A percentile compares a stretch with the other conserved stretches of the same genome.
These are phyloP conservation scores for Trametes maxima DNA, from an alignment of 768 basidiomycete genomes.

Conservation along the genomic window DNA sequence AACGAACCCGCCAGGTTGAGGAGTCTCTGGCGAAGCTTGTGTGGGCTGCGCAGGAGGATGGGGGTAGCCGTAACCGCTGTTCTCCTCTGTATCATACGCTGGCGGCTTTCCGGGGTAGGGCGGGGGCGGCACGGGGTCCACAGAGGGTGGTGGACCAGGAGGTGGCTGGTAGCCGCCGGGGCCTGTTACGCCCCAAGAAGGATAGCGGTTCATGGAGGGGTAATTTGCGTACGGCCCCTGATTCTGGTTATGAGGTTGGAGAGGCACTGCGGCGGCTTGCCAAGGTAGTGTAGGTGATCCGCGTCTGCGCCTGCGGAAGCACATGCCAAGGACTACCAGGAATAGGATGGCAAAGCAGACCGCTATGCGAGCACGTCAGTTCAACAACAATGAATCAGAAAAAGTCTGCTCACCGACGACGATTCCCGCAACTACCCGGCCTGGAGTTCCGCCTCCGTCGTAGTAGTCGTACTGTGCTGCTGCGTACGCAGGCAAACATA, in stretches of 20 bases:
- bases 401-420: constrained; percentile 9
- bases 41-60: neutral
- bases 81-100: constrained; percentile 12
- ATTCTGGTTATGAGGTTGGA: constrained; percentile 2
- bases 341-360: constrained; percentile 16
- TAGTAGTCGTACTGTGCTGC: constrained; percentile 11
- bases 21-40: neutral
- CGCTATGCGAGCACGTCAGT: neutral
- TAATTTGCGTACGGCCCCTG: constrained; percentile 5
- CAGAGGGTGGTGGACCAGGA: constrained; percentile 2
- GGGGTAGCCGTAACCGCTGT: constrained; percentile 16
- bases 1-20: constrained; percentile 13
- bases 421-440: constrained; percentile 15
- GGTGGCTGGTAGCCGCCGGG: constrained; percentile 8
- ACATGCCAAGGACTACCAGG: constrained; percentile 5
- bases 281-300: constrained; percentile 11
- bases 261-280: neutral
- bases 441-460: constrained; percentile 5
- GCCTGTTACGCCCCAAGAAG: neutral
- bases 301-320: constrained; percentile 16
- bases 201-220: neutral
- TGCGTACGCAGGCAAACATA: constrained; percentile 3
- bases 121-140: constrained; percentile 9
- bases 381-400: no score
- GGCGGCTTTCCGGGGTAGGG: constrained; percentile 16